A percentile compares a stretch with the other conserved stretches of the same genome.
Evolutionary conservation across 768 basidiomycete genomes (phyloP).

Genomic region (Agrocybe chaxingu): DNA sequence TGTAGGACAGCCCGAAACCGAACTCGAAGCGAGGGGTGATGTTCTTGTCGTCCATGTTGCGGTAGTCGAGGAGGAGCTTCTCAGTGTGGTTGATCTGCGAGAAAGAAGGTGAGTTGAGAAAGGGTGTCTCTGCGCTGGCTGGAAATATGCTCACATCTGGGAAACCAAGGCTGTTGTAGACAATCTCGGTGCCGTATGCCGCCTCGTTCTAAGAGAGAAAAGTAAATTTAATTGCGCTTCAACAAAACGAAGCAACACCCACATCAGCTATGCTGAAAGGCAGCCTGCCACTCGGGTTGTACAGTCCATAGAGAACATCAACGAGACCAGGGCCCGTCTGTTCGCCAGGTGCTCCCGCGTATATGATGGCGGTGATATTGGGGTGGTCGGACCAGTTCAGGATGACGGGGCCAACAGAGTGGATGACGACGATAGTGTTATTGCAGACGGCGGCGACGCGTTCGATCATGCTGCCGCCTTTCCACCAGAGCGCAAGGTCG

Average conservation of each 20-base stretch:
- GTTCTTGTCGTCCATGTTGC: slow-evolving; percentile 53
- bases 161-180: slow-evolving; percentile 39
- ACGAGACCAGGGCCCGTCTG: slow-evolving; percentile 77
- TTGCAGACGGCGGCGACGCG: slow-evolving; percentile 63
- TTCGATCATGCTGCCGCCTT: slow-evolving; percentile 48
- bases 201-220: slow-evolving; percentile 26
- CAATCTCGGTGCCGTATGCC: slow-evolving; percentile 41
- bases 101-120: neutral
- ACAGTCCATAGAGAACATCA: slow-evolving; percentile 73
- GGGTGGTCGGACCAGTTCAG: slow-evolving; percentile 74
- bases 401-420: slow-evolving; percentile 74
- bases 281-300: slow-evolving; percentile 73
- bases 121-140: slow-evolving; percentile 7
- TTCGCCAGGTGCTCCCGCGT: slow-evolving; percentile 59
- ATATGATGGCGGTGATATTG: slow-evolving; percentile 65
- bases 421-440: slow-evolving; percentile 79
- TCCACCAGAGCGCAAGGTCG: slow-evolving; percentile 56
- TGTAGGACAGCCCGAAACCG: slow-evolving; percentile 74
- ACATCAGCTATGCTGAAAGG: slow-evolving; percentile 74
- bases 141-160: slow-evolving; percentile 27
- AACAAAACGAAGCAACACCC: slow-evolving; percentile 6
- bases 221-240: neutral
- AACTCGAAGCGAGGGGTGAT: slow-evolving; percentile 60
- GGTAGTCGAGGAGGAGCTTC: slow-evolving; percentile 62
- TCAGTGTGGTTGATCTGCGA: slow-evolving; percentile 65